Base-by-base conservation (phyloP, 192 early-diverging fungal genomes). In the Pilobolus umbonatus region DNA sequence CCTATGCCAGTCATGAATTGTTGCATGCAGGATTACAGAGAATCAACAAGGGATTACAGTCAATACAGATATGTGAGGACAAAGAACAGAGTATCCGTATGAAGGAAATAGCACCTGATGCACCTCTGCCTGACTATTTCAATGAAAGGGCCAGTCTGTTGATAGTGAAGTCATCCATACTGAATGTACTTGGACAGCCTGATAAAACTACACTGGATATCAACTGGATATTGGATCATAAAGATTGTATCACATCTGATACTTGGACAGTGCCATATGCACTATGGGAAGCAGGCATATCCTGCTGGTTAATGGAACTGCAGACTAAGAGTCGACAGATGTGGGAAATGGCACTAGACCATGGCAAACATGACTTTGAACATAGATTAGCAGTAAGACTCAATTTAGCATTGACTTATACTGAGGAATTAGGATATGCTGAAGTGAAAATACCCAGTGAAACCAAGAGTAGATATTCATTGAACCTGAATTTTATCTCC, bases 211-310 rank as follows among this genome's bases (percentile, higher is more conserved):
- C 64, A 7, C 58, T 65, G 21, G 65, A 65, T 42, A 40, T 78
- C 49, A 75, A 62, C 29, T 81, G 79, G 79, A 71, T 81, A 25
- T 38, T 78, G 34, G 79, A 78, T 24, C 69, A 73, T 12, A 39
- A 59, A 5, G 55, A 66, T n/a, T 67, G 67, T n/a, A 65, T 76
- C 43, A 24, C 40, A 9, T 55, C 65, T 1, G 76, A 81, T 28
- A 73, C 73, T 14, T 81, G 77, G 77, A 58, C 76, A 2, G 58
- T 78, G 2, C 79, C 79, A 3, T 81, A 78, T 48, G 73, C 79
- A 0, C 73, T 64, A 29, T 81, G 79, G 75, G 57, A 59, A 12
- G 42, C 44, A 40, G 32, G 51, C 14, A 30, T 45, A 5, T 36
- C 55, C 4, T 54, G 52, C 6, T 54, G 52, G 52, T 21, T 21